Conservation (phyloP, 768 basidiomycete genomes). For the Amanita inopinata region DNA sequence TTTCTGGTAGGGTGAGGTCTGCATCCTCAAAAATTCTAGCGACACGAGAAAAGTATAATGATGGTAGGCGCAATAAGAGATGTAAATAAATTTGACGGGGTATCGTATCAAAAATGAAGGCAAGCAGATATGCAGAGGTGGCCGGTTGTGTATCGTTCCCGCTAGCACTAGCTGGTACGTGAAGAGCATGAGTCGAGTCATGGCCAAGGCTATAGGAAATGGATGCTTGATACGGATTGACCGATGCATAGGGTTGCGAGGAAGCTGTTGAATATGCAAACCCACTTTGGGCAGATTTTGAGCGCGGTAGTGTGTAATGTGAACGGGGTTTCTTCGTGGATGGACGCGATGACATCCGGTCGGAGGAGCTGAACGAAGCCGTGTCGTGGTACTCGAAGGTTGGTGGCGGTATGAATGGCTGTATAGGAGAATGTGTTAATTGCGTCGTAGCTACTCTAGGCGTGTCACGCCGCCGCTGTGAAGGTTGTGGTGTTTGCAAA, state of each 20-base stretch:
- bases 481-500: too few species aligned
- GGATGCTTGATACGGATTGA: not conserved
- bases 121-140: slow-evolving; percentile 8
- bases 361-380: not conserved
- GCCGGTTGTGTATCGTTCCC: not conserved
- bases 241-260: not conserved
- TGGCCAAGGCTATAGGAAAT: slow-evolving; percentile 2
- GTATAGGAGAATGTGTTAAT: too few species aligned
- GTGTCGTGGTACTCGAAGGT: slow-evolving; percentile 1
- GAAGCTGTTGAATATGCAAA: not conserved
- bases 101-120: slow-evolving; percentile 19
- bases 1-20: slow-evolving; percentile 47
- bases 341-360: not conserved
- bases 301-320: not conserved
- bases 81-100: slow-evolving; percentile 24
- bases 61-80: slow-evolving; percentile 46
- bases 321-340: not conserved
- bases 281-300: not conserved
- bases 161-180: not conserved
- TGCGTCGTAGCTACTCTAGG: too few species aligned
- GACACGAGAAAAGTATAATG: slow-evolving; percentile 59
- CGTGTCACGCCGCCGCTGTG: too few species aligned
- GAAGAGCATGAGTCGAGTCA: not conserved
- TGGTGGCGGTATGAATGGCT: not conserved
- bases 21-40: slow-evolving; percentile 56